These are phyloP conservation scores for Flaveria trinervia DNA, from an alignment of 129 eudicot genomes.

Conservation along the genomic window DNA sequence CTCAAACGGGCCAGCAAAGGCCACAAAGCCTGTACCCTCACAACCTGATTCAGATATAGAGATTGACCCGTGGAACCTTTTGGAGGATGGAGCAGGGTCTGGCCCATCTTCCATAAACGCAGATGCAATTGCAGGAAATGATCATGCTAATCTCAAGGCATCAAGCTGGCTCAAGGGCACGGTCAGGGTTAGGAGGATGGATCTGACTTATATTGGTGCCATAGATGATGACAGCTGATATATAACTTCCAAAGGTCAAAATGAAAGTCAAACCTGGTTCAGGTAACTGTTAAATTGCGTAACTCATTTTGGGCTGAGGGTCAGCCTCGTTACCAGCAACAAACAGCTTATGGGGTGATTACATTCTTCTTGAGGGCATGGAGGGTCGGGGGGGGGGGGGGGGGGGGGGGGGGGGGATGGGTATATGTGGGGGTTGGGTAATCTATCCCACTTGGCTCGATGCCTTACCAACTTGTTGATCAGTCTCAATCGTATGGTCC, in stretches of 20 bases:
- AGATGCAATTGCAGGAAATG: constrained; percentile 70
- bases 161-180: constrained; percentile 91
- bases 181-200: constrained; percentile 84
- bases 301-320: constrained; percentile 29
- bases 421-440: too few relatives aligned
- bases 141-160: constrained; percentile 74
- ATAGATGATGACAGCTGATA: constrained; percentile 94
- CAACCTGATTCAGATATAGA: constrained; percentile 66
- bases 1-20: constrained; percentile 53
- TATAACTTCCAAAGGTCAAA: constrained; percentile 21
- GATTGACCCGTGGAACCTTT: constrained; percentile 86
- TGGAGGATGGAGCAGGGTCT: constrained; percentile 87
- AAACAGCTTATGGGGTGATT: constrained; percentile 28
- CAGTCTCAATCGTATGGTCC: constrained; percentile 33
- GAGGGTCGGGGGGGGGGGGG: too few relatives aligned
- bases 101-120: constrained; percentile 60
- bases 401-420: too few relatives aligned
- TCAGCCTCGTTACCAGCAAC: constrained; percentile 27
- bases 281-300: constrained; percentile 26
- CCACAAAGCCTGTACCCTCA: constrained; percentile 41
- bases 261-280: constrained; percentile 30
- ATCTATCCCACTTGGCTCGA: constrained; percentile 31
- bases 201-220: constrained; percentile 83
- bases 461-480: constrained; percentile 42
- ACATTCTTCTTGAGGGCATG: constrained; percentile 41